phyloP scores from a whole-genome alignment of 2,329 filamentous ascomycete genomes.

The Pseudogymnoascus sp. region DNA sequence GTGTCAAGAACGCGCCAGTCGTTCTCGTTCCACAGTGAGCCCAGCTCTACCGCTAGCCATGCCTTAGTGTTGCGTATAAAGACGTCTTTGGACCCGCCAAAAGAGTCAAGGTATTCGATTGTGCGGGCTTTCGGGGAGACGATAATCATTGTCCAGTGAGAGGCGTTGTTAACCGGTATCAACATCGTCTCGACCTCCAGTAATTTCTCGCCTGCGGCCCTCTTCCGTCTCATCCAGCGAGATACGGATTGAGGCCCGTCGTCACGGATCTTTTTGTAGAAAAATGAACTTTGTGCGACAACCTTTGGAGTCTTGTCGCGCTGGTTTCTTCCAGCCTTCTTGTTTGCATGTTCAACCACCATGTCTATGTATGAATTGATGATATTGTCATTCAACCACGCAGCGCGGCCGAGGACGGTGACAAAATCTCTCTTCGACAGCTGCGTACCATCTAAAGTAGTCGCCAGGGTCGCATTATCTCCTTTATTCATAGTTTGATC shows the following conservation, averaged over 20 bases:
- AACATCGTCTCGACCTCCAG: conserved; percentile 58
- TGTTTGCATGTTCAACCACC: conserved; percentile 51
- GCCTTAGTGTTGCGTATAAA: conserved; percentile 38
- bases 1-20: conserved; percentile 53
- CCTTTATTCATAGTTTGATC: not conserved
- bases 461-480: not conserved
- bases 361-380: conserved; percentile 58
- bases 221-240: conserved; percentile 48
- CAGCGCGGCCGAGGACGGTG: not conserved
- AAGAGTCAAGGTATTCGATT: conserved; percentile 62
- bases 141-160: conserved; percentile 65
- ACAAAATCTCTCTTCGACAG: not conserved
- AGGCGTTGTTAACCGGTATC: conserved; percentile 54
- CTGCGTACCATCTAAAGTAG: not conserved
- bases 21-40: conserved; percentile 41
- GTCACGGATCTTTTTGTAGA: conserved; percentile 47
- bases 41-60: conserved; percentile 52
- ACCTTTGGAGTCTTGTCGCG: conserved; percentile 47
- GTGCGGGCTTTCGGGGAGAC: conserved; percentile 51
- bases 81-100: conserved; percentile 35
- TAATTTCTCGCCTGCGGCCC: conserved; percentile 51
- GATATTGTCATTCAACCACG: conserved; percentile 66
- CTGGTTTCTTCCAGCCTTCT: conserved; percentile 40
- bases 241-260: conserved; percentile 40
- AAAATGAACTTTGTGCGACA: conserved; percentile 56